phyloP scores from a whole-genome alignment of 2,329 filamentous ascomycete genomes.

The Xylaria sp. region DNA sequence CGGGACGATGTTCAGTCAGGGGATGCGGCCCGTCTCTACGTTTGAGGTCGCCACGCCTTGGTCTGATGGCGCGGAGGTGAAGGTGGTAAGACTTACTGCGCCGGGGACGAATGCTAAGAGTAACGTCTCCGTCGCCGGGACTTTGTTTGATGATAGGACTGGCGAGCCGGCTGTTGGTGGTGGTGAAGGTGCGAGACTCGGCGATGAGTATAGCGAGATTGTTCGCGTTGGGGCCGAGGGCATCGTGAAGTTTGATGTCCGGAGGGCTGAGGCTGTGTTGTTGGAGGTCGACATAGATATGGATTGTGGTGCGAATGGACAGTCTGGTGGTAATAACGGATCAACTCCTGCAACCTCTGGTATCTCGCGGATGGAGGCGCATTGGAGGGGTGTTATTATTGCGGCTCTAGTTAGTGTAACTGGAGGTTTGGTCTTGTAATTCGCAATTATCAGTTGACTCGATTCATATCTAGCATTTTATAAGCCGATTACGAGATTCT shows the following conservation, averaged over 20 bases:
- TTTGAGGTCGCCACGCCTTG: slow-evolving; percentile 48
- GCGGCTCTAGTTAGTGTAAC: slow-evolving; percentile 11
- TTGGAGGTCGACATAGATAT: slow-evolving; percentile 41
- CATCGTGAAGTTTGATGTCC: slow-evolving; percentile 41
- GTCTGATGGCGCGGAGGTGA: slow-evolving; percentile 41
- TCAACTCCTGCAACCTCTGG: slow-evolving; percentile 12
- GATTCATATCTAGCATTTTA: too few species aligned
- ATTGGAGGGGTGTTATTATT: slow-evolving; percentile 25
- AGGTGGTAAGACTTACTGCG: slow-evolving; percentile 45
- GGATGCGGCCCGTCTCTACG: slow-evolving; percentile 43
- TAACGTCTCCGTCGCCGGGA: slow-evolving; percentile 47
- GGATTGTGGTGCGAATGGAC: slow-evolving; percentile 12
- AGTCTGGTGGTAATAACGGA: slow-evolving; percentile 3
- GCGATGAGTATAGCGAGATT: slow-evolving; percentile 40
- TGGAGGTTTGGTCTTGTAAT: slow-evolving; percentile 17
- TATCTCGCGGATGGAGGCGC: background rate
- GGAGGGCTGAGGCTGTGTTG: slow-evolving; percentile 49
- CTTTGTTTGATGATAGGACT: slow-evolving; percentile 47
- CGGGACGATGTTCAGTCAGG: slow-evolving; percentile 47
- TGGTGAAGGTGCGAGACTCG: slow-evolving; percentile 26
- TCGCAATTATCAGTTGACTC: background rate
- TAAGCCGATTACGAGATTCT: background rate
- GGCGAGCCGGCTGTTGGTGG: slow-evolving; percentile 41
- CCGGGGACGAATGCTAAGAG: slow-evolving; percentile 53
- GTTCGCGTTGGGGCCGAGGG: slow-evolving; percentile 46